phyloP scores from a whole-genome alignment of 106 monocot genomes.

The Narthecium ossifragum region DNA sequence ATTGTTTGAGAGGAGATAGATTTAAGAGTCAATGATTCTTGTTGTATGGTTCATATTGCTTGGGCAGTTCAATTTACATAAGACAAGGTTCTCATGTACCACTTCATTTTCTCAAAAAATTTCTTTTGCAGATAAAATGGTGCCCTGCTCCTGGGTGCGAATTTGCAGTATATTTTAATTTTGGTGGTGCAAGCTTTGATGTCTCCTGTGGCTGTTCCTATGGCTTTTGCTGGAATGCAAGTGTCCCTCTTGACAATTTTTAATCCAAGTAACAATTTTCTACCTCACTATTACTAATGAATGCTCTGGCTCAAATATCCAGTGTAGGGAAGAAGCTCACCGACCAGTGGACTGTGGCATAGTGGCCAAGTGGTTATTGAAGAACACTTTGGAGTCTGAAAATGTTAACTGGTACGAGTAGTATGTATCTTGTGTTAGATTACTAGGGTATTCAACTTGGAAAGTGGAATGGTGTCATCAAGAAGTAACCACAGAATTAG shows the following conservation, averaged over 20 bases:
- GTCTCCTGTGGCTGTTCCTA: conserved; percentile 17
- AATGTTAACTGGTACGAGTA: conserved; percentile 13
- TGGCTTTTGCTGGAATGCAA: conserved; percentile 26
- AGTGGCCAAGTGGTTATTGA: conserved; percentile 17
- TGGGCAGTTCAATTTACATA: no score
- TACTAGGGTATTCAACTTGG: no score
- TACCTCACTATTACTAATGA: not conserved
- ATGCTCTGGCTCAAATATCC: not conserved
- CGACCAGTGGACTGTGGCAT: conserved; percentile 13
- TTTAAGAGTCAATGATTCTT: no score
- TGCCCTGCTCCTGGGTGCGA: conserved; percentile 40
- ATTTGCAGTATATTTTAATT: conserved; percentile 19
- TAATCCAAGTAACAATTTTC: not conserved
- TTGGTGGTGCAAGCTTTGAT: conserved; percentile 23
- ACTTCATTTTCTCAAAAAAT: no score
- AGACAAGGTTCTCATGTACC: no score
- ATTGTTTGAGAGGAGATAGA: no score
- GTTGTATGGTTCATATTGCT: no score
- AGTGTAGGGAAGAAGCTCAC: conserved; percentile 21
- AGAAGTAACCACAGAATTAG: not conserved
- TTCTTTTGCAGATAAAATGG: conserved; percentile 28
- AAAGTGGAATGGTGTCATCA: no score
- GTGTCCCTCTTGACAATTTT: not conserved
- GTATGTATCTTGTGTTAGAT: not conserved
- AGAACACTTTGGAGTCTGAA: conserved; percentile 19